These are phyloP conservation scores for Elasticomyces elasticus DNA, from an alignment of 495 filamentous ascomycete genomes.

Conservation along the genomic window DNA sequence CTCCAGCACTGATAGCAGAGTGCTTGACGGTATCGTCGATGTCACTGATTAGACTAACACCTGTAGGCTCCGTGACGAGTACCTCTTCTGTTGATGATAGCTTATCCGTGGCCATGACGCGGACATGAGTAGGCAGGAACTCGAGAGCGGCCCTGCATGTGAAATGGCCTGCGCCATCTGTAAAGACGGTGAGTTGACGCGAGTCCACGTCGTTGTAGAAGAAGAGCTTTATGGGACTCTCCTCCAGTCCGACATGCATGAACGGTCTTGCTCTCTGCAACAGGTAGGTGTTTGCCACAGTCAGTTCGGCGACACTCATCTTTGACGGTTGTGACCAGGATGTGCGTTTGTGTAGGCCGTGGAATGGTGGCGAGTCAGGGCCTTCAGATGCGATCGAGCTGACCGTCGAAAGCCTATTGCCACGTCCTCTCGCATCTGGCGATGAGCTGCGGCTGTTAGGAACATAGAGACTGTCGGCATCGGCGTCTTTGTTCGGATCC, in stretches of 20 bases:
- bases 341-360: constrained; percentile 34
- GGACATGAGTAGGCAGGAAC: constrained; percentile 82
- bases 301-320: constrained; percentile 60
- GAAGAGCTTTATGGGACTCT: constrained; percentile 73
- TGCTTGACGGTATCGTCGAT: constrained; percentile 98
- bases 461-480: constrained; percentile 25
- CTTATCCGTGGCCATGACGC: constrained; percentile 75
- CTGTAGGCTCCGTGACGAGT: constrained; percentile 62
- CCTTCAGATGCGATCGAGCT: constrained; percentile 18
- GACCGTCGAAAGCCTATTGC: constrained; percentile 22
- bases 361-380: constrained; percentile 20
- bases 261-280: constrained; percentile 84
- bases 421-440: not conserved
- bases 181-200: constrained; percentile 66
- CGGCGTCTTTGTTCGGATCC: constrained; percentile 25
- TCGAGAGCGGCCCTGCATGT: constrained; percentile 61
- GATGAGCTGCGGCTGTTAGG: constrained; percentile 5
- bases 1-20: constrained; percentile 75
- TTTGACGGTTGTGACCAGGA: constrained; percentile 45
- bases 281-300: constrained; percentile 71
- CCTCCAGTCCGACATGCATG: constrained; percentile 64
- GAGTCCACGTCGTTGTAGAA: constrained; percentile 78
- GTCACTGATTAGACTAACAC: constrained; percentile 90
- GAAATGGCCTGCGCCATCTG: constrained; percentile 85
- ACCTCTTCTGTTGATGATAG: constrained; percentile 70